Evolutionary conservation across 2,329 filamentous ascomycete species (phyloP), one percentile per base, ranked within the genome.

Genomic region (Thelonectria rubi): DNA sequence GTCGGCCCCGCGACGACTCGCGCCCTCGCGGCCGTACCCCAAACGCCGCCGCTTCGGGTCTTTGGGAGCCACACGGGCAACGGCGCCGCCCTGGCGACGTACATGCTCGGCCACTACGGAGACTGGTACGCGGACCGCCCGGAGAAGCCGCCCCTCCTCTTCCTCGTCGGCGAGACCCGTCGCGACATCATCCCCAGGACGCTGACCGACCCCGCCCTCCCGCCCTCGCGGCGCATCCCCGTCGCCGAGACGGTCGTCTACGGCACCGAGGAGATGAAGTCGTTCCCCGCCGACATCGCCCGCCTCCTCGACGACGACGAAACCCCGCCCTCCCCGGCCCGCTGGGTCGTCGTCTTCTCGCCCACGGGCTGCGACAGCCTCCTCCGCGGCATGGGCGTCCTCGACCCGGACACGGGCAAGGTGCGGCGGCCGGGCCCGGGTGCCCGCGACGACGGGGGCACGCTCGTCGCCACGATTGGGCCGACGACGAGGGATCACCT

Each of bases 131-230:
- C 72, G 37, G 74, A 74, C 39, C 73, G 76, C 51, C 50, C 74
- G 11, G 70, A 67, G 14, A 87, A 87, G 69, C 88, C 87, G 0
- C 85, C 90, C 0, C 76, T 98, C 5, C 79, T 98, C 1, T 99
- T 98, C 75, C 84, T 96, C 14, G 93, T 97, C 0, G 95, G 95
- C 18, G 94, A 97, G 74, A 91, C 94, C 74, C 86, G 93, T 56
- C 82, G 95, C 46, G 95, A 98, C 74, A 88, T 97, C 66, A 97
- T 99, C 65, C 94, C 95, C 1, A 91, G 86, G 69, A 92, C 87
- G 1, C 80, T 98, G 39, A 91, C 88, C 81, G 84, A 86, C 40
- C 73, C 80, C 0, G 69, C 73, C 0, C 77, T 93, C 9, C 76
- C 83, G 0, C 65, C 73, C 0, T 72, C 80, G 14, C 76, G 77